phyloP scores from a whole-genome alignment of 306 rosid species.

The Rubus idaeus region DNA sequence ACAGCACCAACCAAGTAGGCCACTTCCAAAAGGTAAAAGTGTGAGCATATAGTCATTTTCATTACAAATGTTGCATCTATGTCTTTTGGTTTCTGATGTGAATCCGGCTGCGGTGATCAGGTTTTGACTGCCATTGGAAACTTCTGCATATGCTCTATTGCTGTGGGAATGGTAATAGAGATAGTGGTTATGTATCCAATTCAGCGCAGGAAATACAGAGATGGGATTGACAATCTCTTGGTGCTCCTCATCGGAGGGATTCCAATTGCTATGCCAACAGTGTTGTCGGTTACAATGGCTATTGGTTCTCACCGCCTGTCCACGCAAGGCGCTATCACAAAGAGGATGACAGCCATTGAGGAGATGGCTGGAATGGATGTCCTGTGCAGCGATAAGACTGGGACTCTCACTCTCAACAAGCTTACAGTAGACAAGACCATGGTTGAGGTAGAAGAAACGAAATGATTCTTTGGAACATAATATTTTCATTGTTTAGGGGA shows the following conservation, averaged over 20 bases:
- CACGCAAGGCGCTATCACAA: slow-evolving; percentile 88
- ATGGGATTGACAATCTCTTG: slow-evolving; percentile 81
- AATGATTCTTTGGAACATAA: background rate
- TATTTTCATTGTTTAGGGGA: background rate
- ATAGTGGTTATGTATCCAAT: slow-evolving; percentile 82
- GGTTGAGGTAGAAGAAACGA: slow-evolving; percentile 48
- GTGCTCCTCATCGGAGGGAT: slow-evolving; percentile 95
- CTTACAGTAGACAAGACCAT: slow-evolving; percentile 77
- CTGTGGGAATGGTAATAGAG: slow-evolving; percentile 67
- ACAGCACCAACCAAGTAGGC: slow-evolving; percentile 72
- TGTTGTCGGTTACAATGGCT: slow-evolving; percentile 94
- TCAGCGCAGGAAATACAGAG: slow-evolving; percentile 66
- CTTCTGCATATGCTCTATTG: slow-evolving; percentile 91
- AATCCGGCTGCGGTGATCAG: slow-evolving; percentile 33
- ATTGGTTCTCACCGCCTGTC: slow-evolving; percentile 88
- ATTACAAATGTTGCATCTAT: background rate
- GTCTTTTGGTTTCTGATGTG: slow-evolving; percentile 13
- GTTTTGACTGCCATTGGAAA: slow-evolving; percentile 90
- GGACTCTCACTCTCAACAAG: slow-evolving; percentile 85
- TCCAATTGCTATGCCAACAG: slow-evolving; percentile 96
- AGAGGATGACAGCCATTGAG: slow-evolving; percentile 97
- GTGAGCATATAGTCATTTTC: background rate
- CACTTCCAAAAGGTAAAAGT: slow-evolving; percentile 78
- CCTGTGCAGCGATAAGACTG: slow-evolving; percentile 87
- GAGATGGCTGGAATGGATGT: slow-evolving; percentile 99